Evolutionary conservation across 2,329 filamentous ascomycete species (phyloP).

Genomic region (Venturia effusa): DNA sequence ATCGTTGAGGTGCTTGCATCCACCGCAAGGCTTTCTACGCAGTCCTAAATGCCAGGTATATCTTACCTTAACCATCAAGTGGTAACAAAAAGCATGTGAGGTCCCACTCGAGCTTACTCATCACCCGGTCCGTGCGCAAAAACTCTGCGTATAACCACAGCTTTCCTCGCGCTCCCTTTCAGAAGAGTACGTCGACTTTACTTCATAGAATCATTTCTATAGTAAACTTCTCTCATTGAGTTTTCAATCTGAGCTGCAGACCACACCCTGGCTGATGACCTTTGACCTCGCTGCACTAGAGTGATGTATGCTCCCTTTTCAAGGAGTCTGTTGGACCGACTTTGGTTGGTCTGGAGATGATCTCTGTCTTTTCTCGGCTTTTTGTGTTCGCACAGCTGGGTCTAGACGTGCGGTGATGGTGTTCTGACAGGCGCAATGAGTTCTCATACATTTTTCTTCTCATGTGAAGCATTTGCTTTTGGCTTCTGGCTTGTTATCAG

Average conservation of each 20-base stretch:
- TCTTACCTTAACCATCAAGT: too few species aligned
- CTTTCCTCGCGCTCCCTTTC: too few species aligned
- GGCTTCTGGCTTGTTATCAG: too few species aligned
- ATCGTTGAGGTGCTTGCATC: too few species aligned
- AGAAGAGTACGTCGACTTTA: neutral
- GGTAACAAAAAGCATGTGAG: too few species aligned
- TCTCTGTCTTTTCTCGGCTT: constrained; percentile 69
- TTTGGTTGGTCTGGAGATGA: constrained; percentile 92
- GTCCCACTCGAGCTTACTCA: too few species aligned
- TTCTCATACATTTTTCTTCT: too few species aligned
- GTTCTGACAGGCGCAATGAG: constrained; percentile 65
- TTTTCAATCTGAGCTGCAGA: constrained; percentile 86
- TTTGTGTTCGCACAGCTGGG: constrained; percentile 65
- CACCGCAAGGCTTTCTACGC: too few species aligned
- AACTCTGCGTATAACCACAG: too few species aligned
- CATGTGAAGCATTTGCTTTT: too few species aligned
- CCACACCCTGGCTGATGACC: constrained; percentile 91
- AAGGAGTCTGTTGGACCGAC: constrained; percentile 33
- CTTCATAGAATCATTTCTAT: constrained; percentile 86
- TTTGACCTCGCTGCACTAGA: constrained; percentile 71
- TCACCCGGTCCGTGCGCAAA: too few species aligned
- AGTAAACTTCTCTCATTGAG: constrained; percentile 89
- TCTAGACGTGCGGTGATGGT: constrained; percentile 75
- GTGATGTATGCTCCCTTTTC: constrained; percentile 58
- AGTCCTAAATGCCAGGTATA: too few species aligned